Conservation (phyloP, 768 basidiomycete species). For the Macrolepiota fuliginosa region DNA sequence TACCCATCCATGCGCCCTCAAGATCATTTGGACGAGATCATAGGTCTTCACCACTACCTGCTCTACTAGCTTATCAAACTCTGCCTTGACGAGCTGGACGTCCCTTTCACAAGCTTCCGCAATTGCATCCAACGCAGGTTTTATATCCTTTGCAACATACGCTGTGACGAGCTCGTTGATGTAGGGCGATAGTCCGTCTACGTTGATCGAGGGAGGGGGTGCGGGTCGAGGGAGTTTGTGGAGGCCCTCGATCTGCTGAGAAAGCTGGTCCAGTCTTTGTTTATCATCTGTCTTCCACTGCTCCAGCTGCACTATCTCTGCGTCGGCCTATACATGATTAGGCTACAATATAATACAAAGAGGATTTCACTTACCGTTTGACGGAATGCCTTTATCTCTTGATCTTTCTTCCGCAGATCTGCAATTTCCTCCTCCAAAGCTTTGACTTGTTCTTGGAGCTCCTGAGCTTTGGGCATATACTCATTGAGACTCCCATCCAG, state of each 20-base stretch:
- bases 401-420: constrained; percentile 34
- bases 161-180: constrained; percentile 5
- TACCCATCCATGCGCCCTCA: neutral
- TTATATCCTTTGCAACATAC: constrained; percentile 23
- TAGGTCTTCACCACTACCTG: constrained; percentile 29
- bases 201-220: constrained; percentile 11
- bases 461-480: constrained; percentile 6
- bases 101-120: constrained; percentile 21
- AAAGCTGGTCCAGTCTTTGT: constrained; percentile 19
- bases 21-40: constrained; percentile 20
- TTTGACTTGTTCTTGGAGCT: constrained; percentile 16
- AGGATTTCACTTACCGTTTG: constrained; percentile 16
- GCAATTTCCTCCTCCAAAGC: constrained; percentile 25
- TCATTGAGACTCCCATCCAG: neutral
- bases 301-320: constrained; percentile 3
- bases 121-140: constrained; percentile 22
- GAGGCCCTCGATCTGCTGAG: constrained; percentile 12
- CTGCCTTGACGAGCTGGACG: constrained; percentile 21
- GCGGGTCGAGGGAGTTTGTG: neutral
- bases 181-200: constrained; percentile 15
- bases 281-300: constrained; percentile 14
- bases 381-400: constrained; percentile 34
- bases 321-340: neutral
- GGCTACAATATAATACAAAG: neutral
- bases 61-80: constrained; percentile 26